These are phyloP conservation scores for Phaeodactylum tricornutum DNA, from an alignment of 108 stramenopile species.

Conservation along the genomic window DNA sequence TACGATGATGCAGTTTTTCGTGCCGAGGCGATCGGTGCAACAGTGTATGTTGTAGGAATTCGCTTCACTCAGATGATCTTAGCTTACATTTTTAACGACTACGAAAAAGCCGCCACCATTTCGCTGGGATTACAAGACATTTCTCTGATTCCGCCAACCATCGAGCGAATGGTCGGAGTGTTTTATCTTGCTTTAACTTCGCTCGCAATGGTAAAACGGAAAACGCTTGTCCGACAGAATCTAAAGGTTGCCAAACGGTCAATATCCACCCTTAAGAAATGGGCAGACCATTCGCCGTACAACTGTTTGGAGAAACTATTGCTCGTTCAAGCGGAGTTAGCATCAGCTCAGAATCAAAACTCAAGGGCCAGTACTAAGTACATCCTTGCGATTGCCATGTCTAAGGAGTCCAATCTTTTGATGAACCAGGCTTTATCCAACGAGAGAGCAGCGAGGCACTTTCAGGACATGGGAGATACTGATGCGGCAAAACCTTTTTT, in stretches of 20 bases:
- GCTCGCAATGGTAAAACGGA: not conserved
- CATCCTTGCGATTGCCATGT: slow-evolving; percentile 4
- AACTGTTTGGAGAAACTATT: slow-evolving; percentile 6
- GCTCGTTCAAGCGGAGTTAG: slow-evolving; percentile 8
- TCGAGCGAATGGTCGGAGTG: not conserved
- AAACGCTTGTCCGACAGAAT: not conserved
- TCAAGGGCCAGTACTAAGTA: not conserved
- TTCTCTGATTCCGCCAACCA: not conserved
- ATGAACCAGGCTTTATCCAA: not conserved
- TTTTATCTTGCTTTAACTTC: slow-evolving; percentile 2
- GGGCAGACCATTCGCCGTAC: not conserved
- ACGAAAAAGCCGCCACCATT: not conserved
- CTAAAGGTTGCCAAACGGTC: slow-evolving; percentile 1
- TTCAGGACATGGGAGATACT: not conserved
- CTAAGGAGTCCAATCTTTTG: not conserved
- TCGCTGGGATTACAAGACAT: not conserved
- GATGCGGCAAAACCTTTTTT: not conserved
- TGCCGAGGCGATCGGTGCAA: too few relatives aligned
- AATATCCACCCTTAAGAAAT: not conserved
- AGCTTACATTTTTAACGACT: slow-evolving; percentile 7
- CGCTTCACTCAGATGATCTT: not conserved
- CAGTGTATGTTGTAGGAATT: not conserved
- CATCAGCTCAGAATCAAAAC: not conserved
- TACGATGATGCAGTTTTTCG: not conserved
- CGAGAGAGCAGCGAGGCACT: slow-evolving; percentile 4